phyloP scores from a whole-genome alignment of 2,329 filamentous ascomycete genomes.

The Aspergillus hiratsukae region DNA sequence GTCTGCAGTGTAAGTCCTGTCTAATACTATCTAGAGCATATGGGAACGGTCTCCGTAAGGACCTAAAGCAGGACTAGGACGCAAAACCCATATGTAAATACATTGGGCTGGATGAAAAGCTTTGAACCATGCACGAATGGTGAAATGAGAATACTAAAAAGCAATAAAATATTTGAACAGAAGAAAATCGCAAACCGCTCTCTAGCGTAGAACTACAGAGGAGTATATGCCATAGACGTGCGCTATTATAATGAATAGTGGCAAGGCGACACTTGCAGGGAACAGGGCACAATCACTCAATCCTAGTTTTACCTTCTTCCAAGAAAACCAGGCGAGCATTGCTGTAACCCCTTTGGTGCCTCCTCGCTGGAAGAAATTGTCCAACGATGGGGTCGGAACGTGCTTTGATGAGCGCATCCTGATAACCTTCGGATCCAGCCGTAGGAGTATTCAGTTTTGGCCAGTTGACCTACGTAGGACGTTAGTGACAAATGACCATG shows the following conservation, averaged over 20 bases:
- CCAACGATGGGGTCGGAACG: slow-evolving; percentile 79
- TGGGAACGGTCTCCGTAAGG: background rate
- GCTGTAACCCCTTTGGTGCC: slow-evolving; percentile 78
- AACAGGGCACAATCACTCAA: slow-evolving; percentile 53
- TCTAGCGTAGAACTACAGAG: background rate
- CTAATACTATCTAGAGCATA: background rate
- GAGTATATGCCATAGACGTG: background rate
- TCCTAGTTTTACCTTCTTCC: slow-evolving; percentile 98
- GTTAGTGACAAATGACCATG: slow-evolving; percentile 3
- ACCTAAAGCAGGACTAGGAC: background rate
- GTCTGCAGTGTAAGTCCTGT: background rate
- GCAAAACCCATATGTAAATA: background rate
- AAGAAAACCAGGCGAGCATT: slow-evolving; percentile 76
- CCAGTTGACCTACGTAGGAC: slow-evolving; percentile 76
- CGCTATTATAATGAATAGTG: background rate
- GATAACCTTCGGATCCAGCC: slow-evolving; percentile 81
- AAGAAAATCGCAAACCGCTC: background rate
- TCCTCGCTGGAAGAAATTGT: slow-evolving; percentile 56
- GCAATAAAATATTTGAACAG: background rate
- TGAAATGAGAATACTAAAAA: background rate
- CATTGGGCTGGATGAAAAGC: background rate
- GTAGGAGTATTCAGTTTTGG: slow-evolving; percentile 88
- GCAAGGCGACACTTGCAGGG: background rate
- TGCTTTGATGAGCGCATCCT: slow-evolving; percentile 78
- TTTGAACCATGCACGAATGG: background rate